Evolutionary conservation across 83 land plant genomes (phyloP).

Genomic region (Isoetes engelmannii): DNA sequence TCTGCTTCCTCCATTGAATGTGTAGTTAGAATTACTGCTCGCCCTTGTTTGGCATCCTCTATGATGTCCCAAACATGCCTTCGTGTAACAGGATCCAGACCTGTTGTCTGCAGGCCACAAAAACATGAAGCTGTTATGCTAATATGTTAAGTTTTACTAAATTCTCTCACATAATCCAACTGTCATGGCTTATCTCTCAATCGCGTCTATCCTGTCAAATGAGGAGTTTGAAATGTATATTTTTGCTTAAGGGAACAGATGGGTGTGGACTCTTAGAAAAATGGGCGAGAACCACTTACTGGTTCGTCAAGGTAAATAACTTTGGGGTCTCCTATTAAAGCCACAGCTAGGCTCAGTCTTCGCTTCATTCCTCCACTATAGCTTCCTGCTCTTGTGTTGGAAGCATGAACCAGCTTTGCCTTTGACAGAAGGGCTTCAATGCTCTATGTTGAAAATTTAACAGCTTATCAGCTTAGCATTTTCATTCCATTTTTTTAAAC

Average conservation of each 20-base stretch:
- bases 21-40: constrained; percentile 42
- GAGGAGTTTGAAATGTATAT: too few relatives aligned
- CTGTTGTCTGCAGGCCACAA: constrained; percentile 51
- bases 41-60: constrained; percentile 40
- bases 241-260: too few relatives aligned
- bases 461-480: background rate
- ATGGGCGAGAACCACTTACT: constrained; percentile 22
- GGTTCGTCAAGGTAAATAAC: constrained; percentile 50
- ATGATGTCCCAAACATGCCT: constrained; percentile 55
- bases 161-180: too few relatives aligned
- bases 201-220: too few relatives aligned
- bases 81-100: constrained; percentile 45
- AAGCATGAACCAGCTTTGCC: constrained; percentile 31
- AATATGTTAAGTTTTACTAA: too few relatives aligned
- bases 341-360: constrained; percentile 45
- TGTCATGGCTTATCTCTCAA: too few relatives aligned
- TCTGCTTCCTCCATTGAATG: constrained; percentile 62
- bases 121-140: too few relatives aligned
- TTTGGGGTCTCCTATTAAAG: constrained; percentile 48
- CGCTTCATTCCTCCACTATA: constrained; percentile 55
- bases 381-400: constrained; percentile 28
- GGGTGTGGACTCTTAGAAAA: too few relatives aligned
- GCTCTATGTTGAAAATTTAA: constrained; percentile 15
- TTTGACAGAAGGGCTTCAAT: constrained; percentile 25
- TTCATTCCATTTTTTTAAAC: background rate